Evolutionary conservation across 768 basidiomycete species (phyloP), one percentile per base, ranked within the genome.

Genomic region (Tulasnella sp.): DNA sequence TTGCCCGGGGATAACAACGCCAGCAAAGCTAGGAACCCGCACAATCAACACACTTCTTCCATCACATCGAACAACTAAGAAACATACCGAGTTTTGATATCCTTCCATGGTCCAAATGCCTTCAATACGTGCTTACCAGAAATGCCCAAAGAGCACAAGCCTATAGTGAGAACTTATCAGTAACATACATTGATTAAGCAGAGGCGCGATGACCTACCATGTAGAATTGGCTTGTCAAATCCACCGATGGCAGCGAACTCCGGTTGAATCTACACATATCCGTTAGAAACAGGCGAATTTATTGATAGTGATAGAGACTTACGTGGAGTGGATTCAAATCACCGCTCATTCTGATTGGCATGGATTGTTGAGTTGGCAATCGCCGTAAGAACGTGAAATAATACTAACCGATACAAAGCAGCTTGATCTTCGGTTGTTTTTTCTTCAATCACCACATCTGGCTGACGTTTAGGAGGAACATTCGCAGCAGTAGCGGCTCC

Each of bases 191-290:
- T 31, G 41, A 32, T 20, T 19, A n/a, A 7, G n/a, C 33, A 22
- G 37, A 48, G 10, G 10, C 49, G 32, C 56, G 53, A 28, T 29
- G 41, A 27, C 52, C 34, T 53, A 71, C 73, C 85, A 58, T 87
- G 85, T 15, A 88, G 69, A 56, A 88, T 91, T 0, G 93, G 93
- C 64, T 79, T 79, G 58, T 89, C 81, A 64, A 93, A 96, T 0
- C 91, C 91, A n/a, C 89, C 92, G 44, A 93, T 82, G 9, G 83
- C 82, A 9, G 95, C 90, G 61, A 95, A 98, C 53, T 87, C 79
- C 0, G 95, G 92, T 46, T 83, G 78, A 58, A 99, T 89, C 83
- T 90, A 61, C 29, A 28, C 3, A 28, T 3, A 37, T 15, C n/a
- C n/a, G n/a, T n/a, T n/a, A n/a, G n/a, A n/a, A n/a, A n/a, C n/a